Evolutionary conservation across 495 filamentous ascomycete genomes (phyloP), one percentile per base, ranked within the genome.

Genomic region (Penicillium crystallinum): DNA sequence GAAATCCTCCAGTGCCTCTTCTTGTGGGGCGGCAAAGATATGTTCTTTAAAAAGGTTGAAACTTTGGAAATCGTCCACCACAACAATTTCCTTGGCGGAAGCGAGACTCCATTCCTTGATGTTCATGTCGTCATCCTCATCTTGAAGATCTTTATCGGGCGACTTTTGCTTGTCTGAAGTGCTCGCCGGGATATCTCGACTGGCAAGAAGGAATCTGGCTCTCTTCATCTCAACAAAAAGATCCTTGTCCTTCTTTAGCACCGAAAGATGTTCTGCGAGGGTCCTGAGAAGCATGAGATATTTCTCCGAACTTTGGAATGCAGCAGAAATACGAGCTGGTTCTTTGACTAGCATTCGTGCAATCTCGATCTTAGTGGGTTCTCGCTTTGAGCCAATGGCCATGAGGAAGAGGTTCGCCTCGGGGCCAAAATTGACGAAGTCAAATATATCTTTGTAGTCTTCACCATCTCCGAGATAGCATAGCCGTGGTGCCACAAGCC

Each of bases 351-450:
- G 74, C 62, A 91, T 79, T 9, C 79, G 74, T 3, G 91, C 91
- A 60, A 99, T 77, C 66, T 99, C 93, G 11, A 74, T 62, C 48
- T 85, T 91, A 2, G 84, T 95, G 0, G 95, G 95, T 63, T 97
- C 92, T 46, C 82, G 80, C 63, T 92, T 97, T 4, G 90, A 90
- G 2, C 95, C 95, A 49, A 89, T 86, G 44, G 85, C 85, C 57
- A 90, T 76, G 6, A 99, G 74, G 61, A 99, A 97, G 0, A 85
- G 72, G 58, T 97, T 96, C 3, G 90, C 92, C 60, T 91, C 82
- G 45, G 77, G 66, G 3, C 91, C 90, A 69, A 96, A 97, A 65
- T 97, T 87, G 4, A 97, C 90, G 69, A 96, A 99, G 64, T 97
- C 91, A 56, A 97, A 96, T 15, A 99, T 90, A 23, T 93, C 89